A percentile compares a stretch with the other conserved stretches of the same genome.
phyloP scores from a whole-genome alignment of 768 basidiomycete species.

The Termitomyces sp. region DNA sequence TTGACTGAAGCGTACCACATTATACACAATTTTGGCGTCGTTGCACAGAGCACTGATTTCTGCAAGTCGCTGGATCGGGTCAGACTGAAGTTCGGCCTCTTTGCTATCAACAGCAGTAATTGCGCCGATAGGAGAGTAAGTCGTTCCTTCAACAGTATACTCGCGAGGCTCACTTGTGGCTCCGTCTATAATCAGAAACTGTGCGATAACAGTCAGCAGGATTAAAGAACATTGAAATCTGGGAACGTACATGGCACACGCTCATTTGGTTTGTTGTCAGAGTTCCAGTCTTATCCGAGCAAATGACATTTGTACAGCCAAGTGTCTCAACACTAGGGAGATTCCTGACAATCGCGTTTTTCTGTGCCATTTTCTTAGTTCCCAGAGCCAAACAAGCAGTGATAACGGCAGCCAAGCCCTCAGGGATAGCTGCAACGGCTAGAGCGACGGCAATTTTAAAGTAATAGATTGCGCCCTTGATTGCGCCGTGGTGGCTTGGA shows the following conservation, averaged over 20 bases:
- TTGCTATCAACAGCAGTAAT: conserved; percentile 66
- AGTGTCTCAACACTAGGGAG: conserved; percentile 96
- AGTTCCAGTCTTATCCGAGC: conserved; percentile 97
- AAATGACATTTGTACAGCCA: conserved; percentile 97
- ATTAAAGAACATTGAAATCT: not conserved
- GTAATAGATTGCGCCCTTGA: conserved; percentile 97
- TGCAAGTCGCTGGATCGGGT: conserved; percentile 76
- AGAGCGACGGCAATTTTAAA: conserved; percentile 99
- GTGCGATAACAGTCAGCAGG: conserved; percentile 4
- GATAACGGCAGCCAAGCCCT: conserved; percentile 97
- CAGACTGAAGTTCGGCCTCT: conserved; percentile 54
- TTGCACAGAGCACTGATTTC: conserved; percentile 95
- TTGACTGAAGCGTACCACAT: conserved; percentile 44
- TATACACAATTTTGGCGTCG: conserved; percentile 86
- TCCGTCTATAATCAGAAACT: conserved; percentile 76
- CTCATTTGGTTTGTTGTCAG: conserved; percentile 98
- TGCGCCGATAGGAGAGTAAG: conserved; percentile 81
- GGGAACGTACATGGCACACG: conserved; percentile 61
- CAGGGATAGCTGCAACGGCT: conserved; percentile 98
- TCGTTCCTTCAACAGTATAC: conserved; percentile 85
- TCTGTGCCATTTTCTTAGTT: conserved; percentile 99
- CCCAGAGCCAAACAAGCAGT: conserved; percentile 95
- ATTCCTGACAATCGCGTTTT: conserved; percentile 96
- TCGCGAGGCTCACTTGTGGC: conserved; percentile 47
- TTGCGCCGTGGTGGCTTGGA: conserved; percentile 81